These are phyloP conservation scores for Lasiodiplodia hormozganensis DNA, from an alignment of 2,329 filamentous ascomycete species.

Conservation along the genomic window DNA sequence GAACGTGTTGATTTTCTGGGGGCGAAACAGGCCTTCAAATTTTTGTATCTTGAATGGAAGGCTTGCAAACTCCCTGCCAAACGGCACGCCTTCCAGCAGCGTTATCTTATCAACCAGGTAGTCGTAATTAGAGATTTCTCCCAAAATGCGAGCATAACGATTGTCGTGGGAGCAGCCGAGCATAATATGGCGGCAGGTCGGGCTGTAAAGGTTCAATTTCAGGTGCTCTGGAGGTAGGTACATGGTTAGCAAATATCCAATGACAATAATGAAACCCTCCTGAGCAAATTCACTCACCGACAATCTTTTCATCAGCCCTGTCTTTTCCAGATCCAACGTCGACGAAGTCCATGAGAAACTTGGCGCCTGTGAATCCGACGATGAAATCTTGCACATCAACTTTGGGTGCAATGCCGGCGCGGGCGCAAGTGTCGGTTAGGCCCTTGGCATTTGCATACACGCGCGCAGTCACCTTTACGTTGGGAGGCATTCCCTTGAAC, in stretches of 20 bases:
- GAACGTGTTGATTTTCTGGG: slow-evolving; percentile 54
- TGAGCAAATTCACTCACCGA: slow-evolving; percentile 50
- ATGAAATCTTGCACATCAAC: slow-evolving; percentile 59
- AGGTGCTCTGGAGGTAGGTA: slow-evolving; percentile 54
- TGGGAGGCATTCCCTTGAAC: slow-evolving; percentile 46
- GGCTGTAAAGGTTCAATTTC: slow-evolving; percentile 62
- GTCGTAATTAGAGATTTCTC: slow-evolving; percentile 55
- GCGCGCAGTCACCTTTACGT: slow-evolving; percentile 57
- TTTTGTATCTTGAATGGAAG: slow-evolving; percentile 60
- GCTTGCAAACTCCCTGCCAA: slow-evolving; percentile 59
- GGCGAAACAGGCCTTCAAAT: slow-evolving; percentile 61
- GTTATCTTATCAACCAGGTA: slow-evolving; percentile 58
- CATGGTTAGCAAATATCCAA: slow-evolving; percentile 27
- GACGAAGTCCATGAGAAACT: slow-evolving; percentile 54
- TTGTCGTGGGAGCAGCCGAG: slow-evolving; percentile 66
- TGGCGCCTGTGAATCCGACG: slow-evolving; percentile 61
- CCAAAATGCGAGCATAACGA: slow-evolving; percentile 60
- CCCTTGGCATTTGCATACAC: slow-evolving; percentile 62
- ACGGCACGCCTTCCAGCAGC: slow-evolving; percentile 63
- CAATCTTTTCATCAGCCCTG: slow-evolving; percentile 55
- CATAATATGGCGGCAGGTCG: slow-evolving; percentile 66
- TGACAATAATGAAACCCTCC: not conserved
- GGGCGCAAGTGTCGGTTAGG: slow-evolving; percentile 56
- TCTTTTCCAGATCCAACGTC: slow-evolving; percentile 57
- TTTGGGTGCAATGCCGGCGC: slow-evolving; percentile 54